Base-by-base conservation (phyloP, 2,329 filamentous ascomycete species). In the Fusarium piperis region DNA sequence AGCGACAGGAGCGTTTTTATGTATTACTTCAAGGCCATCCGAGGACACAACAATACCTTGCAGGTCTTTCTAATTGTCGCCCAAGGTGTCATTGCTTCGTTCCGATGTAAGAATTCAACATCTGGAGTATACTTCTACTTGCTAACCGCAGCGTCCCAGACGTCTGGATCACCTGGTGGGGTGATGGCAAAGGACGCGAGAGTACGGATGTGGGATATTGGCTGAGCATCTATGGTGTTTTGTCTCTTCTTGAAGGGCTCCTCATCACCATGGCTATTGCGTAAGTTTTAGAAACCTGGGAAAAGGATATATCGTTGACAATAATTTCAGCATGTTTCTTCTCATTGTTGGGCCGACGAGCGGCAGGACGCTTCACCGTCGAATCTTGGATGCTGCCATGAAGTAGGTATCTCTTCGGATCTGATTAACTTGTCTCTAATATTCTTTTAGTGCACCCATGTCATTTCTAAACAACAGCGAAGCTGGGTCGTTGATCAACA, bases 81-180 rank as follows among this genome's bases (percentile, higher is more conserved):
- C 0, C 68, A 71, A 55, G 72, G 73, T 0, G 69, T 77, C 3
- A 71, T 74, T 11, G 59, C 66, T 11, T 61, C 72, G 1, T 77
- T 79, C 11, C 60, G 77, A 71, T 77, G 77, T 78, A 64, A 65
- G 76, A 63, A 7, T 16, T 4, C 9, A 32, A 8, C 5, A 11
- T 1, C 7, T 3, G 0, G 10, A 4, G 8, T 12, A 5, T 23
- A 2, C 8, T 12, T 23, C 11, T 33, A n/a, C 28, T 11, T 10
- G 6, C 32, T 38, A 13, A 18, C 63, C 55, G 12, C 55, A 12
- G 13, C 12, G 7, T 13, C 4, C 1, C 9, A 78, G 77, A 75
- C 41, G 75, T 79, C 20, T 79, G 77, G 77, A 67, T 79, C 35
- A 78, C 76, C 20, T 79, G 77, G 77, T 79, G 77, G 77, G 77